Percentiles rank a stretch among this genome's conserved stretches.
These are phyloP conservation scores for Penicillium sp. DNA, from an alignment of 2,329 filamentous ascomycete species.

Conservation along the genomic window DNA sequence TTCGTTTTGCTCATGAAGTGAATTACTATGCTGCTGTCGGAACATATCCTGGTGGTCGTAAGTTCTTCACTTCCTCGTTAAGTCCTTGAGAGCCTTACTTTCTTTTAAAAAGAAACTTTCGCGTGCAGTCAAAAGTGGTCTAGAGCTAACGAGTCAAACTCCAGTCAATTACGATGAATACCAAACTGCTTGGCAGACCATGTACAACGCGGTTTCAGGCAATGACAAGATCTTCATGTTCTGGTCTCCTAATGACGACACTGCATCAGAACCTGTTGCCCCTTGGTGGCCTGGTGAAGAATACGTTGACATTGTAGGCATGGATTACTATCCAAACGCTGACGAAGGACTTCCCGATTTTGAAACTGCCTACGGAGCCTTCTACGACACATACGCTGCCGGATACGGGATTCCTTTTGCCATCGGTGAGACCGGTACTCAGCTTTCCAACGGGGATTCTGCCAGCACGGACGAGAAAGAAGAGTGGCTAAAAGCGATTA, in stretches of 20 bases:
- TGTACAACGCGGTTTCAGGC: slow-evolving; percentile 1
- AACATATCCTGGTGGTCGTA: slow-evolving; percentile 8
- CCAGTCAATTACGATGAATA: background rate
- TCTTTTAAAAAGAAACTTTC: background rate
- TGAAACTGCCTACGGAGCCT: slow-evolving; percentile 1
- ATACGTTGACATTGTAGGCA: slow-evolving; percentile 5
- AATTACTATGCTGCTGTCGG: slow-evolving; percentile 6
- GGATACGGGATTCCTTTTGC: background rate
- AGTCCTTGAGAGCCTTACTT: background rate
- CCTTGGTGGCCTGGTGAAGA: slow-evolving; percentile 5
- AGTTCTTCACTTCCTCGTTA: background rate
- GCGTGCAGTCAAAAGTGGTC: background rate
- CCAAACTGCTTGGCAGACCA: slow-evolving; percentile 1
- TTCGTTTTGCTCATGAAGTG: slow-evolving; percentile 8
- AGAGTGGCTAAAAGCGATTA: slow-evolving; percentile 1
- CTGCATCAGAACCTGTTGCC: background rate
- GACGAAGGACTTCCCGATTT: slow-evolving; percentile 3
- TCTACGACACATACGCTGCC: slow-evolving; percentile 3
- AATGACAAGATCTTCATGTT: slow-evolving; percentile 9
- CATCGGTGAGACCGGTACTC: slow-evolving; percentile 4
- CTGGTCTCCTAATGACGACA: slow-evolving; percentile 5
- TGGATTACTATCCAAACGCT: slow-evolving; percentile 5
- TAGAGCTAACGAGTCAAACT: background rate
- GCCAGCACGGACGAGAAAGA: background rate
- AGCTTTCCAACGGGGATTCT: background rate